Base-by-base conservation (phyloP, 2,329 filamentous ascomycete species). In the Microdochium paspali region DNA sequence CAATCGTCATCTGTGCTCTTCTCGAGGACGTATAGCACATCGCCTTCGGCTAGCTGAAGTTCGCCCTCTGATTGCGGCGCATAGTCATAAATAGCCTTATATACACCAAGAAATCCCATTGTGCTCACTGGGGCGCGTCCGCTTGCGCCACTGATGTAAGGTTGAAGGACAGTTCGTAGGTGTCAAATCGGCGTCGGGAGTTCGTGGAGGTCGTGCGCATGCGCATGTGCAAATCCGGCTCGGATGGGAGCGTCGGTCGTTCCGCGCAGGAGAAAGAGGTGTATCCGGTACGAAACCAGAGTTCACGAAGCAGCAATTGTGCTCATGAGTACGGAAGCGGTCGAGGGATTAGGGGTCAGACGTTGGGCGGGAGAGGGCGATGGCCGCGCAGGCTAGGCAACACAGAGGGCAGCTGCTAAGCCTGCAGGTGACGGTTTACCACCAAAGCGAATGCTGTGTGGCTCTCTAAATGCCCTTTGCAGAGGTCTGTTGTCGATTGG, bases 21-120 rank as follows among this genome's bases (percentile, higher is more conserved):
- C 59, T 95, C 88, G 49, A 95, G 70, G 49, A 96, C 76, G 66
- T 90, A 96, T 50, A 97, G 80, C 53, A 96, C 65, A 67, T 96
- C 91, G 50, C 90, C 90, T 61, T 96, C 90, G 48, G 70, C 73
- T 58, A 97, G 86, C 53, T 84, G 77, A 51, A 97, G 77, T 77
- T 97, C 91, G 54, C 86, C 86, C 59, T 88, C 85, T 57, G 82
- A 83, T 66, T 94, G 89, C 53, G 91, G 89, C 63, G 77, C 76
- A 72, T 97, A 97, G 71, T 95, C 90, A 74, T 95, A 97, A 60
- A 95, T 62, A 61, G 90, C 91, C 64, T 82, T 86, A 73, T 88
- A 95, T 56, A 97, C 82, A 58, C 89, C 90, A 60, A 95, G 70
- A 73, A 97, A 97, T 55, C 86, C 89, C 90, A 96, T 96, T 54